Base-by-base conservation (phyloP, 2,329 filamentous ascomycete genomes). In the Trichoderma polysporum region DNA sequence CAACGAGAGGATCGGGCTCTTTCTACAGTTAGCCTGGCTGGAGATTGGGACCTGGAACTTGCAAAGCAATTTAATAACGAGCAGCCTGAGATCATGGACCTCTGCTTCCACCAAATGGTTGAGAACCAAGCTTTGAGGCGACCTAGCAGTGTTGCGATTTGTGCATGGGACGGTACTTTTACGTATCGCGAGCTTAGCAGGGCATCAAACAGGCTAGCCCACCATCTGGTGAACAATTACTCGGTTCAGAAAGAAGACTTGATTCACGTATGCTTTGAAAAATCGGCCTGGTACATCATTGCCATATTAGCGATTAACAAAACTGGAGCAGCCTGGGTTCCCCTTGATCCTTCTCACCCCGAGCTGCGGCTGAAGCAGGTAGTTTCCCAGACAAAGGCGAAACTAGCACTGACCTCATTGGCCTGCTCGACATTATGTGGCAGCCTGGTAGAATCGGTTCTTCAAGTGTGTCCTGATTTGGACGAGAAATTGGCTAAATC, bases 181-280 rank as follows among this genome's bases (percentile, higher is more conserved):
- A 69, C 56, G 12, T 66, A 66, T 35, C 17, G 47, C 4, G 45
- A 66, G 22, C 56, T 66, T 17, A 50, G 19, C n/a, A 41, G 25
- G 15, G 64, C 56, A 13, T 56, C 64, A 19, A 66, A 61, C 15
- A 53, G 56, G n/a, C 47, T 66, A 15, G 64, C 54, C 4, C 64
- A 66, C 22, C 47, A 61, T 33, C 61, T 68, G 4, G 50, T 68
- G 22, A 50, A 67, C 19, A 35, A 58, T 5, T 41, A 58, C 27
- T 12, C 17, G 2, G 56, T 68, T 19, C 45, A 57, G 15, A 35
- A 49, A n/a, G 50, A 58, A 17, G 67, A 68, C 13, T 35, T 68
- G 5, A 66, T 77, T 1, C 72, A 72, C 4, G 50, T 77, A 0
- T 76, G 72, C 47, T 75, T 76, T n/a, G 73, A 75, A n/a, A 77